Evolutionary conservation across 192 early-diverging fungal species (phyloP), one percentile per base, ranked within the genome.

Genomic region (Rhizophlyctis rosea): DNA sequence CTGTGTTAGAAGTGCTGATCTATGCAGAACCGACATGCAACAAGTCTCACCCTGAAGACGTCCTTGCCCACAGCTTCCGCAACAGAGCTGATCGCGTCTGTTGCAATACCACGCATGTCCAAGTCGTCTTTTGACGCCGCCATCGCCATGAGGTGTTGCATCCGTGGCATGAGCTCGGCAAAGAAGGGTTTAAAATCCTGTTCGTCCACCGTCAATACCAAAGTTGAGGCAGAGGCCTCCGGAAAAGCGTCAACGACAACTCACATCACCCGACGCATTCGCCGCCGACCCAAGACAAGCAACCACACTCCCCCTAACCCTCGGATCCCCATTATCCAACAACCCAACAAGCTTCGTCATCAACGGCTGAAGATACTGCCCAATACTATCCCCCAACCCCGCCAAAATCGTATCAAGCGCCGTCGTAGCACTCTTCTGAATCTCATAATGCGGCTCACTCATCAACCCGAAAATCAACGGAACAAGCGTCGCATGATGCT

Each of bases 371-470:
- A 95, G 78, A 50, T 96, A 96, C 49, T 76, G 86, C 16, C 90
- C 50, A 65, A 94, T 87, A 27, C 88, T 86, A 23, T 87, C 84
- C 9, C 86, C 90, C 58, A 96, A 70, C 35, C 89, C 88, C 69
- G 93, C 92, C 4, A 95, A 70, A 52, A 96, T 91, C n/a, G 87
- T 86, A 64, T 96, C 93, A 57, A 96, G 73, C 33, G 94, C 88
- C 57, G 87, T 90, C 54, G 86, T 82, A 7, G 94, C 88, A 39
- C 91, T 83, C 71, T 86, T 86, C 58, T 90, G 83, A 59, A 91
- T 86, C 24, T 86, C 82, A 24, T 79, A 67, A 62, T 86, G 82
- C 53, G 82, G 70, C 57, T 94, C 94, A 67, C 85, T 86, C 79
- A 91, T 84, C 48, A 96, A 77, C 59, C 80, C 80, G 54, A 96